Conservation (phyloP, 345 rosid genomes). For the Acer campestre region DNA sequence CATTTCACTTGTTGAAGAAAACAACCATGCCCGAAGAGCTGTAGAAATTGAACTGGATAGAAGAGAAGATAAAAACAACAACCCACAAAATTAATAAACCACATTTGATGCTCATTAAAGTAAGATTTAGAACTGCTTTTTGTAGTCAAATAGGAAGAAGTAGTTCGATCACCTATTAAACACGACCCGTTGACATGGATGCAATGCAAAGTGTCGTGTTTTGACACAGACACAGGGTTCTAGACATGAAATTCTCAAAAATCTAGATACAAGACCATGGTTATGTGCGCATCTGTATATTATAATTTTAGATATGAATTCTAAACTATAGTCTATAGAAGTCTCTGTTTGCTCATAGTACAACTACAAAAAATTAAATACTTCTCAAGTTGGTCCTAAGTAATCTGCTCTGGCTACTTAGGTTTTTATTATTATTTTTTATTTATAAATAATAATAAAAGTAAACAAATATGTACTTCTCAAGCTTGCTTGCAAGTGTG, state of each 20-base stretch:
- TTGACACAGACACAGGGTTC: not conserved
- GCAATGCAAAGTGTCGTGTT: not conserved
- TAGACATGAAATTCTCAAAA: not conserved
- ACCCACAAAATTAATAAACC: not conserved
- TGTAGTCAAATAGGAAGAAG: not conserved
- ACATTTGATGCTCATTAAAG: not conserved
- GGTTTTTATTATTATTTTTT: too few species aligned
- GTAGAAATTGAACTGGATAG: conserved; percentile 55
- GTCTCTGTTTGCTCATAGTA: too few species aligned
- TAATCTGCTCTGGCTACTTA: too few species aligned
- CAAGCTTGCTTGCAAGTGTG: too few species aligned
- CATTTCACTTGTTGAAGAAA: conserved; percentile 63
- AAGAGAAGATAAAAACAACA: not conserved
- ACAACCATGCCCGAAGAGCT: conserved; percentile 61
- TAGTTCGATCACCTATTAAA: not conserved
- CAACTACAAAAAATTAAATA: too few species aligned
- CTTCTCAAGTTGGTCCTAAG: too few species aligned
- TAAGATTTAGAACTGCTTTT: not conserved
- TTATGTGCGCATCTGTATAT: not conserved
- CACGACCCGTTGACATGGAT: not conserved
- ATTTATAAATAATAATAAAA: too few species aligned
- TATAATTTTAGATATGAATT: too few species aligned
- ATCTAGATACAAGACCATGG: not conserved
- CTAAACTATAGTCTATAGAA: too few species aligned
- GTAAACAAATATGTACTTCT: too few species aligned